Evolutionary conservation across 495 filamentous ascomycete species (phyloP).

Genomic region (Lophiostoma macrostomum): DNA sequence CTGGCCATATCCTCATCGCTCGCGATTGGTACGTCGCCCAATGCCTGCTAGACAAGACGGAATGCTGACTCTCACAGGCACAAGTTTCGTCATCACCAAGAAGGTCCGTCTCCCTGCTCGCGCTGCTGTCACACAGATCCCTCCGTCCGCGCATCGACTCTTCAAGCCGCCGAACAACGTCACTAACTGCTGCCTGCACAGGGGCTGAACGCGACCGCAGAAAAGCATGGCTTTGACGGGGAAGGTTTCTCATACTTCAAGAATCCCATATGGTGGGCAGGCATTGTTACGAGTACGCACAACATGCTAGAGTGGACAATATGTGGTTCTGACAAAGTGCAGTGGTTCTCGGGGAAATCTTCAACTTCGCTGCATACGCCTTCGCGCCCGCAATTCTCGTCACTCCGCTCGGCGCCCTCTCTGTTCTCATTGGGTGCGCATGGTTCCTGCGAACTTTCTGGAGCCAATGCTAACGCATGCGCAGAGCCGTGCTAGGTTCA

Average conservation of each 20-base stretch:
- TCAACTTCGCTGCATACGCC: slow-evolving; percentile 96
- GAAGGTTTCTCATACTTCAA: slow-evolving; percentile 92
- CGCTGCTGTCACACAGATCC: not conserved
- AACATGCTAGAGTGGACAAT: not conserved
- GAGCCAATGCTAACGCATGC: slow-evolving; percentile 37
- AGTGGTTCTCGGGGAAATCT: slow-evolving; percentile 81
- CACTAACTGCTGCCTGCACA: slow-evolving; percentile 37
- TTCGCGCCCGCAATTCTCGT: slow-evolving; percentile 97
- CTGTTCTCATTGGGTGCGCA: slow-evolving; percentile 81
- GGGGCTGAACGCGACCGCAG: slow-evolving; percentile 86
- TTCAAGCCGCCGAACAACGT: not conserved
- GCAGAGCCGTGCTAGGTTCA: slow-evolving; percentile 79
- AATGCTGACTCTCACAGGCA: slow-evolving; percentile 54
- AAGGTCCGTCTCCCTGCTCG: slow-evolving; percentile 57
- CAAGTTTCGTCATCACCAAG: slow-evolving; percentile 92
- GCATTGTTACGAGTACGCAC: slow-evolving; percentile 73
- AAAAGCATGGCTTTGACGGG: slow-evolving; percentile 91
- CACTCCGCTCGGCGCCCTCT: slow-evolving; percentile 87
- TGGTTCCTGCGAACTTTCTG: not conserved
- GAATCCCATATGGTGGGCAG: slow-evolving; percentile 93
- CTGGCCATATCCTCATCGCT: slow-evolving; percentile 89
- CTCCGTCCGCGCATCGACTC: not conserved
- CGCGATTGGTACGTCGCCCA: slow-evolving; percentile 73
- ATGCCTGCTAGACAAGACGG: slow-evolving; percentile 3
- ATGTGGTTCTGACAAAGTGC: slow-evolving; percentile 43